phyloP scores from a whole-genome alignment of 1,284 basidiomycete species.

The Moniliophthora roreri region DNA sequence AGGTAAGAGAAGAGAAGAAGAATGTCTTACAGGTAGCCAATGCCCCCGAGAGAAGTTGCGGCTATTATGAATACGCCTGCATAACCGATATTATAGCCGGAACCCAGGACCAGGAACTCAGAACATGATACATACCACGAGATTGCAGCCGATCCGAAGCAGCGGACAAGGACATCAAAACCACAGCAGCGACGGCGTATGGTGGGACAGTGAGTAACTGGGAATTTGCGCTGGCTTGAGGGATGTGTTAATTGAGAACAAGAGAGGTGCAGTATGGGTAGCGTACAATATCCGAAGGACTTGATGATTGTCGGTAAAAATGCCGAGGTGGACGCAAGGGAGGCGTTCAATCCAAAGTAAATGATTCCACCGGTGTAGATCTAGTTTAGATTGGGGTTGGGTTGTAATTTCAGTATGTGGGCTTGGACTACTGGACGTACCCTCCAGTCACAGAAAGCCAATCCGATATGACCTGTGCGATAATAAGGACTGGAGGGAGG shows the following conservation, averaged over 20 bases:
- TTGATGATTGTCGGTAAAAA: constrained; percentile 85
- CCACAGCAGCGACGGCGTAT: constrained; percentile 70
- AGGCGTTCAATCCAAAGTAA: constrained; percentile 80
- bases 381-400: no score
- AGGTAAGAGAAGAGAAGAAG: background rate
- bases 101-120: background rate
- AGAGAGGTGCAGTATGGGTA: background rate
- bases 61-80: constrained; percentile 55
- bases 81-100: background rate
- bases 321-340: constrained; percentile 76
- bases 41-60: constrained; percentile 49
- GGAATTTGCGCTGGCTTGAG: constrained; percentile 49
- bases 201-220: constrained; percentile 82
- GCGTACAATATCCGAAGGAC: constrained; percentile 60
- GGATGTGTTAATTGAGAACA: background rate
- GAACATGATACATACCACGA: constrained; percentile 1
- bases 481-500: background rate
- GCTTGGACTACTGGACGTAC: no score
- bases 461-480: constrained; percentile 53
- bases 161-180: constrained; percentile 64
- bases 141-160: constrained; percentile 72
- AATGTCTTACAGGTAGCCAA: constrained; percentile 63
- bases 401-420: constrained; percentile 7
- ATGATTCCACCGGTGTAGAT: constrained; percentile 63
- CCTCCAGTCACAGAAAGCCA: constrained; percentile 74